Percentiles rank a stretch among this genome's conserved stretches.
Evolutionary conservation across 129 eudicot genomes (phyloP).

Genomic region (Deinandra increscens): DNA sequence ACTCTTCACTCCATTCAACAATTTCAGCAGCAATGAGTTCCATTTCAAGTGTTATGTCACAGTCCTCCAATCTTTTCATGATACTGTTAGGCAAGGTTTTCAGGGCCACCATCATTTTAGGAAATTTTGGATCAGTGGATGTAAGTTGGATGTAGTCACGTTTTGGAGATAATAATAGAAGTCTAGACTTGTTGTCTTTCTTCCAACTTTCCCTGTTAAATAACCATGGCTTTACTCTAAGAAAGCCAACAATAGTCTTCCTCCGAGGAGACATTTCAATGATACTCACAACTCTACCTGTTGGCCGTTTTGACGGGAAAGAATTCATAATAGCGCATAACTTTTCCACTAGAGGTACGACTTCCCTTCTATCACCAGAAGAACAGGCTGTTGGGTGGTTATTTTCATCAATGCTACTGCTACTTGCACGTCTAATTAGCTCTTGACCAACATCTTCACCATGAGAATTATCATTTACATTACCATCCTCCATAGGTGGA

Average conservation of each 20-base stretch:
- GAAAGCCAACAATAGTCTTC: slow-evolving; percentile 67
- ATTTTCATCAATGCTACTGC: slow-evolving; percentile 25
- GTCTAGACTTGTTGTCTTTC: slow-evolving; percentile 42
- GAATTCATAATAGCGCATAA: slow-evolving; percentile 39
- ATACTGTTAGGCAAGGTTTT: slow-evolving; percentile 55
- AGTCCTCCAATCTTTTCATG: slow-evolving; percentile 55
- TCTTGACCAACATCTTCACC: slow-evolving; percentile 29
- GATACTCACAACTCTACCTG: slow-evolving; percentile 80
- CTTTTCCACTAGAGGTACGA: slow-evolving; percentile 44
- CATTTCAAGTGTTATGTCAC: slow-evolving; percentile 61
- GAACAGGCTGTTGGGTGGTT: slow-evolving; percentile 27
- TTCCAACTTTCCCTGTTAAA: slow-evolving; percentile 33
- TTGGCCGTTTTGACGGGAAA: slow-evolving; percentile 73
- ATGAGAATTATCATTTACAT: slow-evolving; percentile 10
- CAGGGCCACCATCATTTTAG: slow-evolving; percentile 67
- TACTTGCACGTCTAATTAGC: slow-evolving; percentile 23
- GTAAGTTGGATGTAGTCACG: slow-evolving; percentile 47
- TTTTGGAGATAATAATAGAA: slow-evolving; percentile 28
- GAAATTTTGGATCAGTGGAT: slow-evolving; percentile 70
- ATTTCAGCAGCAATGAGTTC: slow-evolving; percentile 78
- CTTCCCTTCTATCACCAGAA: slow-evolving; percentile 27
- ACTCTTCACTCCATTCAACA: slow-evolving; percentile 74
- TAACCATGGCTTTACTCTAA: slow-evolving; percentile 56
- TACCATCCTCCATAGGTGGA: slow-evolving; percentile 27
- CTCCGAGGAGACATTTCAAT: slow-evolving; percentile 70